Evolutionary conservation across 2,329 filamentous ascomycete genomes (phyloP).

Genomic region (Beauveria sp.): DNA sequence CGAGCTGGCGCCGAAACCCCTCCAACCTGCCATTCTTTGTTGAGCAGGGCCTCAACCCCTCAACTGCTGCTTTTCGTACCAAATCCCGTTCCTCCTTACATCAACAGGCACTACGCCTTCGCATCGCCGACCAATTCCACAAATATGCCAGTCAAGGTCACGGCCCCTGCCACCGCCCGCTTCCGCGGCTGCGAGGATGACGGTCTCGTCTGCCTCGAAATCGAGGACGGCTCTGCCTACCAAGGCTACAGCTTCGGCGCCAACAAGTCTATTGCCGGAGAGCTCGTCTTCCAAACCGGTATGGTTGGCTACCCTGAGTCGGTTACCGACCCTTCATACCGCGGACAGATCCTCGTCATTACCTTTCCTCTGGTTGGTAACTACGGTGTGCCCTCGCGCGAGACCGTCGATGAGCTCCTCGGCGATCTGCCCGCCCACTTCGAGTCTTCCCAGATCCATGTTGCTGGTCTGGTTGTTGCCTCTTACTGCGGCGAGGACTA

Average conservation of each 20-base stretch:
- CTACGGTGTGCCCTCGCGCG: constrained; percentile 89
- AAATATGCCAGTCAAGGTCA: constrained; percentile 29
- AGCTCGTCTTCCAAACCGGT: constrained; percentile 98
- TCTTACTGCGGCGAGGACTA: constrained; percentile 92
- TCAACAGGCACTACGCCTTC: neutral
- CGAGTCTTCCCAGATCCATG: constrained; percentile 86
- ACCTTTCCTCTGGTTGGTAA: constrained; percentile 95
- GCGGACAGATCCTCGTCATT: constrained; percentile 89
- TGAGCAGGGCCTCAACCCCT: constrained; percentile 14
- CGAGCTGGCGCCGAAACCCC: neutral
- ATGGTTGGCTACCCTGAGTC: constrained; percentile 99
- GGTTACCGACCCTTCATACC: constrained; percentile 79
- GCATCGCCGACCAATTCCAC: neutral
- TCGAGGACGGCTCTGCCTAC: constrained; percentile 84
- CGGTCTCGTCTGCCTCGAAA: constrained; percentile 75
- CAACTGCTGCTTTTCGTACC: neutral
- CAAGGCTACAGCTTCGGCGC: constrained; percentile 96
- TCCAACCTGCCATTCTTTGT: constrained; percentile 1
- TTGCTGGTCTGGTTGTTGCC: constrained; percentile 83
- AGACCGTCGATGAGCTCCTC: constrained; percentile 76
- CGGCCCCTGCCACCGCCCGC: constrained; percentile 54
- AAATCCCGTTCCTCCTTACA: constrained; percentile 8
- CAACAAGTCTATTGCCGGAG: constrained; percentile 86
- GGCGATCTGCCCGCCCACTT: constrained; percentile 86
- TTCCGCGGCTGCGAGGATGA: constrained; percentile 46